phyloP scores from a whole-genome alignment of 1,284 basidiomycete genomes.

The Tylopilus orsonianus region DNA sequence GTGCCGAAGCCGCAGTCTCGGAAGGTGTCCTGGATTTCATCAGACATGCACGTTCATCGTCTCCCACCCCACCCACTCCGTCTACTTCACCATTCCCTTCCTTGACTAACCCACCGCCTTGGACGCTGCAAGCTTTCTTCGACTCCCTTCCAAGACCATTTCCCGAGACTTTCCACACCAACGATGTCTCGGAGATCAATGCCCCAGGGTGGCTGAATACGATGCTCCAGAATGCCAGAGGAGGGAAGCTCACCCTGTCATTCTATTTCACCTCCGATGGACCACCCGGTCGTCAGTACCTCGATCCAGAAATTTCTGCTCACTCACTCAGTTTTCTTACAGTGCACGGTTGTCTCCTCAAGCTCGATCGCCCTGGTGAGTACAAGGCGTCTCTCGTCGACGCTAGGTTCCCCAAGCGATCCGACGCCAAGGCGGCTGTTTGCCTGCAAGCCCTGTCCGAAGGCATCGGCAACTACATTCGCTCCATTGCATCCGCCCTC shows the following conservation, averaged over 20 bases:
- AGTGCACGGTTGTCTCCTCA: constrained; percentile 65
- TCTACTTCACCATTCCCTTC: background rate
- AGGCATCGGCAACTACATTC: constrained; percentile 56
- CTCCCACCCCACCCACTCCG: constrained; percentile 4
- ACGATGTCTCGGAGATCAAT: constrained; percentile 48
- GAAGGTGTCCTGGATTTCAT: constrained; percentile 58
- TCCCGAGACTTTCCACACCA: constrained; percentile 47
- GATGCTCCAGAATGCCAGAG: constrained; percentile 50
- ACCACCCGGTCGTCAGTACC: constrained; percentile 41
- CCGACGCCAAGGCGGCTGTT: constrained; percentile 64
- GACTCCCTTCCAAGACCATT: constrained; percentile 59
- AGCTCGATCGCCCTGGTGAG: constrained; percentile 50
- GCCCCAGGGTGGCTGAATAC: constrained; percentile 53
- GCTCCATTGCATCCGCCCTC: constrained; percentile 39
- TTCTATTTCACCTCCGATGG: constrained; percentile 48
- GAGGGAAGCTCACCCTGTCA: constrained; percentile 42
- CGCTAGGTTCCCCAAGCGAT: constrained; percentile 52
- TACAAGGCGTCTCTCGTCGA: constrained; percentile 59
- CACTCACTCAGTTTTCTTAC: constrained; percentile 8
- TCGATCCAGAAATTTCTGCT: background rate
- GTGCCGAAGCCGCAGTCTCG: constrained; percentile 49
- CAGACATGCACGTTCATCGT: constrained; percentile 40
- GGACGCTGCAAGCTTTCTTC: constrained; percentile 53
- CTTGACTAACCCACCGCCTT: constrained; percentile 15
- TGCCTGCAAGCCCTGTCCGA: constrained; percentile 61